Evolutionary conservation across 345 rosid species (phyloP), one percentile per base, ranked within the genome.

Genomic region (Abelmoschus esculentus): DNA sequence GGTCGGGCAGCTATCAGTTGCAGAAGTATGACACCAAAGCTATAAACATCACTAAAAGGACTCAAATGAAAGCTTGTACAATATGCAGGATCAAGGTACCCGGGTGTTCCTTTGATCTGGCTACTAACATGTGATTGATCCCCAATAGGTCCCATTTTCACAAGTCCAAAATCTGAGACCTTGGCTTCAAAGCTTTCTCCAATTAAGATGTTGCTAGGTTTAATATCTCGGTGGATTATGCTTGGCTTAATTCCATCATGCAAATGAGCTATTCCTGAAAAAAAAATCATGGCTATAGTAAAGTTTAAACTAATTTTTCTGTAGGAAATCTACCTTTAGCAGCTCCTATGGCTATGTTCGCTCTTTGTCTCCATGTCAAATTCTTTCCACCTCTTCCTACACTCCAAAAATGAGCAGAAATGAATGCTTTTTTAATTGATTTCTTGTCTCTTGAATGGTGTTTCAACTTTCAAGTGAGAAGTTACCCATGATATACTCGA

Each of bases 11-110:
- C 38, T 8, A 84, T 64, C 53, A 88, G 93, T 53, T 86, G 93
- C 52, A 88, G 74, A 40, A 86, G 90, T 40, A 88, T 86, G 7
- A 88, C 90, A 0, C 90, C 90, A 19, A 88, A 86, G 74, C 89
- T 83, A 70, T 80, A 86, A 17, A 84, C 86, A 54, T 83, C 93
- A 42, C 84, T 86, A 12, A 80, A 81, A 5, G 85, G 85, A 67
- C 85, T 83, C 63, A 84, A 70, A 70, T 88, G 89, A 50, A 69
- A 79, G 61, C 82, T 86, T 1, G 83, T 76, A 54, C 86, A 88
- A 49, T 86, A 84, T 8, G 90, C 86, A 70, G 87, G 92, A 59
- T 85, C 92, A 38, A 85, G 85, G 78, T 85, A 85, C 0, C 89
- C 92, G 1, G 88, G 88, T 2, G 92, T 87, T 38, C 89, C 88